Conservation (phyloP, 306 rosid species). For the Lupinus albus region DNA sequence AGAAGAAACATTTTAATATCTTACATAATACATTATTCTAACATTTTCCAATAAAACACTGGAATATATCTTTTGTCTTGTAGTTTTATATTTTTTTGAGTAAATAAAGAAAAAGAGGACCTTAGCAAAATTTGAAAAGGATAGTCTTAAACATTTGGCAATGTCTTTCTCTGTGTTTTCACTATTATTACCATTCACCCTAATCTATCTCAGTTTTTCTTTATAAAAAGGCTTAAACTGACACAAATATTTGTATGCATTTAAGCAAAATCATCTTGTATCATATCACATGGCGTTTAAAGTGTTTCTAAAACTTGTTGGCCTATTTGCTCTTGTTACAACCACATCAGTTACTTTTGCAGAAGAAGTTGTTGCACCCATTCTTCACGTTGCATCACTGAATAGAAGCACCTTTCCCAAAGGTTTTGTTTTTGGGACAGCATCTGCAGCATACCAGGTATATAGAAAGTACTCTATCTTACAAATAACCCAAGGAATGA, state of each 20-base stretch:
- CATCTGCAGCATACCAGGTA: conserved; percentile 45
- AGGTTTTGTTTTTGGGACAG: conserved; percentile 39
- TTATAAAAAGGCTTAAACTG: not conserved
- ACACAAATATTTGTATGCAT: not conserved
- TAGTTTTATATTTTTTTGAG: no score
- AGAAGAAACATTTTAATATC: no score
- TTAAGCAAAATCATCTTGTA: not conserved
- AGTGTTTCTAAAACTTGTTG: not conserved
- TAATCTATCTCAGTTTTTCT: not conserved
- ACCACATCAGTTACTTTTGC: not conserved
- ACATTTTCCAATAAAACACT: no score
- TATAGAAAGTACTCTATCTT: no score
- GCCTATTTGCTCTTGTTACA: not conserved
- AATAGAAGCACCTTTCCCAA: conserved; percentile 48
- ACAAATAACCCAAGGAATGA: no score
- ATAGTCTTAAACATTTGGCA: not conserved
- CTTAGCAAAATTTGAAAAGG: not conserved
- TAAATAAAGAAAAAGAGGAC: not conserved
- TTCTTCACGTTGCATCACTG: conserved; percentile 32
- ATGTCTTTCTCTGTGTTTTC: not conserved
- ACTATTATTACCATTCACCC: not conserved
- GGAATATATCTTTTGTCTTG: no score
- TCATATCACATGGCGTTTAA: conserved; percentile 4
- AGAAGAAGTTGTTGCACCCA: not conserved
- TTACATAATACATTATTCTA: no score